Conservation (phyloP, 495 filamentous ascomycete species). For the Thermochaetoides thermophila region DNA sequence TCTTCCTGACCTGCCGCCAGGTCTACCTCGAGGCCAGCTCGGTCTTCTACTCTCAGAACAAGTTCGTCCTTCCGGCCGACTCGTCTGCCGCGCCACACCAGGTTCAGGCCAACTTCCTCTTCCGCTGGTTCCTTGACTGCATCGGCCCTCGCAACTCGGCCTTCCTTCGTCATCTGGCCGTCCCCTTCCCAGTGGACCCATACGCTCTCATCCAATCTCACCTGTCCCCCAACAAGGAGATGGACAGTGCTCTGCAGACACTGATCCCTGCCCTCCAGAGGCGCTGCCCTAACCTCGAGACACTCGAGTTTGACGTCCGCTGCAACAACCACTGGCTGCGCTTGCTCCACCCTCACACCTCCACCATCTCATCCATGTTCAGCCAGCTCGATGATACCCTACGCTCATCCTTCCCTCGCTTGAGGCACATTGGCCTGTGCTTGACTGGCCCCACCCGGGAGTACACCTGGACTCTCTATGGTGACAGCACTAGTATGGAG, state of each 20-base stretch:
- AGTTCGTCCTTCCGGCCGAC: slow-evolving; percentile 1
- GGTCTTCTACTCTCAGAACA: slow-evolving; percentile 8
- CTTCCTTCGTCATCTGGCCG: slow-evolving; percentile 2
- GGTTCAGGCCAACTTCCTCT: slow-evolving; percentile 7
- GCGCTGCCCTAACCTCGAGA: slow-evolving; percentile 3
- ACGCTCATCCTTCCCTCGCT: neutral
- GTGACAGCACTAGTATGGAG: neutral
- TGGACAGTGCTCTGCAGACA: slow-evolving; percentile 13
- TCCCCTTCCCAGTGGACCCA: slow-evolving; percentile 6
- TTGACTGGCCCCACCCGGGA: neutral
- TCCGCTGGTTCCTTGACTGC: slow-evolving; percentile 10
- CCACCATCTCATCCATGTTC: neutral
- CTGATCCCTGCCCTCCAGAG: neutral
- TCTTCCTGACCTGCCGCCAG: slow-evolving; percentile 6
- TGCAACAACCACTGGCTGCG: slow-evolving; percentile 4
- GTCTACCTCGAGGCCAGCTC: slow-evolving; percentile 6
- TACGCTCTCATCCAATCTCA: slow-evolving; percentile 13
- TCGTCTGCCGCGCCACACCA: slow-evolving; percentile 2
- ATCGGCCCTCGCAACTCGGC: slow-evolving; percentile 4
- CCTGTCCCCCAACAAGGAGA: slow-evolving; percentile 10
- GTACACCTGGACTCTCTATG: neutral
- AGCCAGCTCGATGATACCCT: neutral
- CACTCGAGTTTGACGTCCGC: slow-evolving; percentile 1
- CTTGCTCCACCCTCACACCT: neutral
- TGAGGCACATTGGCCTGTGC: neutral